Base-by-base conservation (phyloP, 306 rosid genomes). In the Ziziphus jujuba region DNA sequence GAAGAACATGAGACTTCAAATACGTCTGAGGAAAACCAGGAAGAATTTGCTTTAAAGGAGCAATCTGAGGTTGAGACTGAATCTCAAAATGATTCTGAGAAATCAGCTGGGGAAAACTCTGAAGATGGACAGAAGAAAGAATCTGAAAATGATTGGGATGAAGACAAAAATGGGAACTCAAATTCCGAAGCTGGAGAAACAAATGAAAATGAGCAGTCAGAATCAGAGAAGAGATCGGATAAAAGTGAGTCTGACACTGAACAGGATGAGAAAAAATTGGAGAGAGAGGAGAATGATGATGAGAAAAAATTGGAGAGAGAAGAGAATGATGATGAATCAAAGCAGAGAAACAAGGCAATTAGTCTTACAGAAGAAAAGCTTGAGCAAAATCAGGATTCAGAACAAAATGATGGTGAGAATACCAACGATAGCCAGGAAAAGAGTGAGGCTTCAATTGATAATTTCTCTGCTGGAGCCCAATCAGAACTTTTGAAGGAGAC, bases 401-500 rank as follows among this genome's bases (percentile, higher is more conserved):
- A 69, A 57, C 59, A 80, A 58, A 60, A 60, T 70, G 49, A 74
- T 58, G 75, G 54, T 69, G 83, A 78, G 64, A 71, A 63, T 63
- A 64, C 50, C 33, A 14, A 6, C 31, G 81, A 67, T 56, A 75
- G 55, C 61, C 70, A 16, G 66, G 84, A 75, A 60, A 70, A 62
- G 2, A 61, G 9, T 73, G 76, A 48, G 69, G 73, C 47, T 70
- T 73, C 55, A 3, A 50, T 17, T 17, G 55, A 50, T 22, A 20
- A 7, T 16, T 50, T 19, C 22, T 9, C 55, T 20, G 20, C 55
- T 15, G 55, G 20, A 5, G 55, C 55, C 22, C 55, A 50, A 16
- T 50, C 81, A 22, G 88, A 79, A 74, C 69, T 78, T 67, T 62
- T 50, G 67, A 69, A 36, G 70, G 84, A 84, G 60, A 72, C 74